Evolutionary conservation across 164 flowering plant species (phyloP).

Genomic region (Cinnamomum chago): DNA sequence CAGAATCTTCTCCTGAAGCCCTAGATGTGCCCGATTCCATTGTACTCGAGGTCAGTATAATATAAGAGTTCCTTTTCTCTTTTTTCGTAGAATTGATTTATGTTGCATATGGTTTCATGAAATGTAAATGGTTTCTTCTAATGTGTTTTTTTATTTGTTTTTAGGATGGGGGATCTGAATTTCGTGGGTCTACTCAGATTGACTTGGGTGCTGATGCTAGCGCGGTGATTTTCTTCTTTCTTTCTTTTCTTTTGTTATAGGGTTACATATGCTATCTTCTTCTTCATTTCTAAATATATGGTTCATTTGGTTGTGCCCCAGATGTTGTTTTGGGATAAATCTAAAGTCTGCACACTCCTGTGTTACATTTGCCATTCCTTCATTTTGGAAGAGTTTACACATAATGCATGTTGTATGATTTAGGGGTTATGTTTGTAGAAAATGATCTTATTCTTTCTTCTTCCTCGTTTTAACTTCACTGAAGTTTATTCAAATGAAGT

Average conservation of each 20-base stretch:
- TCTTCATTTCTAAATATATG: too few species aligned
- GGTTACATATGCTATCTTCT: background rate
- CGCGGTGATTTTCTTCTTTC: slow-evolving; percentile 30
- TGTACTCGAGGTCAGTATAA: slow-evolving; percentile 27
- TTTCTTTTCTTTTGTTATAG: background rate
- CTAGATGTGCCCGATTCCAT: slow-evolving; percentile 25
- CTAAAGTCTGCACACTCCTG: background rate
- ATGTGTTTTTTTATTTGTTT: background rate
- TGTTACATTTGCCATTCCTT: background rate
- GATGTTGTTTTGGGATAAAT: background rate
- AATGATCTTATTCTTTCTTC: too few species aligned
- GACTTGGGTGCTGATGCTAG: slow-evolving; percentile 50
- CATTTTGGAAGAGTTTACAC: background rate
- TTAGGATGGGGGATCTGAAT: slow-evolving; percentile 38
- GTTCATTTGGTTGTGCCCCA: too few species aligned
- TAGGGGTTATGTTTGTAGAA: too few species aligned
- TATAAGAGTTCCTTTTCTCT: background rate
- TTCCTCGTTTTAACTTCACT: too few species aligned
- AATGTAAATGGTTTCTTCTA: background rate
- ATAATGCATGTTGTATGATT: background rate
- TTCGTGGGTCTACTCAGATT: slow-evolving; percentile 34
- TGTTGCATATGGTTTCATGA: slow-evolving; percentile 4
- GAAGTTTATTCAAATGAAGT: too few species aligned
- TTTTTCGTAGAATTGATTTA: background rate
- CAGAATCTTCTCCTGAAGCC: slow-evolving; percentile 18